Evolutionary conservation across 305 asterid species (phyloP).

Genomic region (Withania somnifera): DNA sequence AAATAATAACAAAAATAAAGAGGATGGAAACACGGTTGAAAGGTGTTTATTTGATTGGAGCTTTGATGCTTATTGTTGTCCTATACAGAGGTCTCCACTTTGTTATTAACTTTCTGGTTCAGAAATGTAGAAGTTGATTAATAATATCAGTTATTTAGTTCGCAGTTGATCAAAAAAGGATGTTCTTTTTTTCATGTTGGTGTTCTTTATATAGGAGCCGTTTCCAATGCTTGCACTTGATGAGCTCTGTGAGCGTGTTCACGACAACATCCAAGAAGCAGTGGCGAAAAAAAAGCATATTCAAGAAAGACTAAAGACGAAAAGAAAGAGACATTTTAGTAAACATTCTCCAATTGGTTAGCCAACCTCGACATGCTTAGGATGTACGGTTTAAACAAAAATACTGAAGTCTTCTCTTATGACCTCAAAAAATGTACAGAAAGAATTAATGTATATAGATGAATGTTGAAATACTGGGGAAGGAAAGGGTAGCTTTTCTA

Average conservation of each 20-base stretch:
- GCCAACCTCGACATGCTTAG: slow-evolving; percentile 22
- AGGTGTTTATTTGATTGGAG: neutral
- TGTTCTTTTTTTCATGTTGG: slow-evolving; percentile 54
- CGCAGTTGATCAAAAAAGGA: neutral
- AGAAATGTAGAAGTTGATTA: neutral
- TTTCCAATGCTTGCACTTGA: slow-evolving; percentile 95
- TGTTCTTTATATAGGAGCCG: slow-evolving; percentile 93
- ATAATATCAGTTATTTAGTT: neutral
- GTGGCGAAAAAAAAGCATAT: slow-evolving; percentile 46
- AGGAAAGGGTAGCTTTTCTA: neutral
- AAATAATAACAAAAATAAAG: neutral
- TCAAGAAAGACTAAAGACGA: slow-evolving; percentile 34
- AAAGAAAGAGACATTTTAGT: slow-evolving; percentile 17
- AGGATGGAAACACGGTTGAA: neutral
- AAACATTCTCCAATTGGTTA: slow-evolving; percentile 53
- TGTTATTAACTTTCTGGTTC: neutral
- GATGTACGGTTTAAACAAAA: neutral
- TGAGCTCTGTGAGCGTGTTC: slow-evolving; percentile 55
- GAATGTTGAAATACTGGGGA: neutral
- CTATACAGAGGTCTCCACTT: neutral
- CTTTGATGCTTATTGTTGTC: neutral
- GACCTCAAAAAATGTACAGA: neutral
- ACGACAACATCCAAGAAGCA: slow-evolving; percentile 44
- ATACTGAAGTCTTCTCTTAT: neutral
- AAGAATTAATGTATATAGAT: neutral